Percentiles rank a stretch among this genome's conserved stretches.
Evolutionary conservation across 2,329 filamentous ascomycete species (phyloP).

Genomic region (Magnaporthales sp.): DNA sequence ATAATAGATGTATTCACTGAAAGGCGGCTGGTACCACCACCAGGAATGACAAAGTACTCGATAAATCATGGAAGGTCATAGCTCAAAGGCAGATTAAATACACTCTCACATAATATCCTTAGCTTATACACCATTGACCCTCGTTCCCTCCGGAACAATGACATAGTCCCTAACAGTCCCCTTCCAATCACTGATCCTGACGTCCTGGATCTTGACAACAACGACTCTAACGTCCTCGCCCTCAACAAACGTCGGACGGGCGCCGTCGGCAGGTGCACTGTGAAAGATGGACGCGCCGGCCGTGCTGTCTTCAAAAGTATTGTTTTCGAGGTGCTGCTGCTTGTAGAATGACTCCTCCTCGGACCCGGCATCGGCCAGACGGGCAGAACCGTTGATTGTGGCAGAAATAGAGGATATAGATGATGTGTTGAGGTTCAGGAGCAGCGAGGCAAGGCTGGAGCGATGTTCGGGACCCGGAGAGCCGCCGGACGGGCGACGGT

Average conservation of each 20-base stretch:
- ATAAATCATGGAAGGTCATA: no score
- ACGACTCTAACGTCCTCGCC: slow-evolving; percentile 82
- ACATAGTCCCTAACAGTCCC: slow-evolving; percentile 80
- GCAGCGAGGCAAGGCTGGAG: slow-evolving; percentile 70
- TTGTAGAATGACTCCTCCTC: slow-evolving; percentile 82
- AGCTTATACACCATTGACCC: slow-evolving; percentile 29
- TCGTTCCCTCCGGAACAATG: slow-evolving; percentile 25
- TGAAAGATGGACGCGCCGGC: slow-evolving; percentile 23
- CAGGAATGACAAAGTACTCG: no score
- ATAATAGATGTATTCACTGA: no score
- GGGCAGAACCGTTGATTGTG: slow-evolving; percentile 84
- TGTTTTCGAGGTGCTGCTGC: slow-evolving; percentile 79
- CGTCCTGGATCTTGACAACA: slow-evolving; percentile 73
- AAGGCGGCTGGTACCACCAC: no score
- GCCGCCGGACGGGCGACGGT: slow-evolving; percentile 47
- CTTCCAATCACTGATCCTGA: slow-evolving; percentile 90
- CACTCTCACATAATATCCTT: background rate
- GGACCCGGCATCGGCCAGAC: slow-evolving; percentile 61
- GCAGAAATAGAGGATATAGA: slow-evolving; percentile 83
- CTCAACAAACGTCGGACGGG: slow-evolving; percentile 61
- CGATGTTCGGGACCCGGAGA: slow-evolving; percentile 52
- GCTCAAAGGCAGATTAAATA: background rate
- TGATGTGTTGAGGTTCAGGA: slow-evolving; percentile 85
- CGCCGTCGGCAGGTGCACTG: slow-evolving; percentile 33
- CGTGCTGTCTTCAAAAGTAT: slow-evolving; percentile 61